A percentile compares a stretch with the other conserved stretches of the same genome.
Evolutionary conservation across 1,139 yeast genomes (phyloP).

Genomic region (Geotrichum klebahnii): DNA sequence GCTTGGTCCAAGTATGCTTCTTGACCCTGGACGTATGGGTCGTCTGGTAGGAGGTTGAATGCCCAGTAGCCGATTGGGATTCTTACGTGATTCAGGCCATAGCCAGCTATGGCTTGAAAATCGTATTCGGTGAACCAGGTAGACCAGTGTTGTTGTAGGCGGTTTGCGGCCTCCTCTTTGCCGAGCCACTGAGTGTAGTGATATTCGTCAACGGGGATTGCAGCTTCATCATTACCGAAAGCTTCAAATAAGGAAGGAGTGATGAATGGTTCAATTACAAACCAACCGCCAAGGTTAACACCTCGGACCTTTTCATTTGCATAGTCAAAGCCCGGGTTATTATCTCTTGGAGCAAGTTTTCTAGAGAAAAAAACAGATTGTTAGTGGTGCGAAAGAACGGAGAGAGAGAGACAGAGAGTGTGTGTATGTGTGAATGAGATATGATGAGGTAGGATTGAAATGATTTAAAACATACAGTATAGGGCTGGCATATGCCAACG

Average conservation of each 20-base stretch:
- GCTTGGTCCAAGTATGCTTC: constrained; percentile 68
- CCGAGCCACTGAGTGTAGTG: constrained; percentile 65
- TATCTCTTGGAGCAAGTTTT: constrained; percentile 4
- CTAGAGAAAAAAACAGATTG: too few relatives aligned
- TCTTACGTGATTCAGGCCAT: constrained; percentile 81
- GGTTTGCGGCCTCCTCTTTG: constrained; percentile 48
- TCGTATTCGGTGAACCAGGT: constrained; percentile 76
- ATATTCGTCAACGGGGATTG: constrained; percentile 81
- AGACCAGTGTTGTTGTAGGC: constrained; percentile 69
- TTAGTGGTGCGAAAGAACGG: too few relatives aligned
- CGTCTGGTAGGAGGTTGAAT: constrained; percentile 55
- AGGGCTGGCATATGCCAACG: too few relatives aligned
- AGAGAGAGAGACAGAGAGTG: too few relatives aligned
- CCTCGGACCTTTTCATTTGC: constrained; percentile 57
- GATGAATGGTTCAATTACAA: constrained; percentile 78
- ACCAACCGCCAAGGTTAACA: constrained; percentile 91
- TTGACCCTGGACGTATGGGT: constrained; percentile 90
- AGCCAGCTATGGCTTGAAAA: constrained; percentile 53
- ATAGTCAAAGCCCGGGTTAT: constrained; percentile 44
- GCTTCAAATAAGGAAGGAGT: constrained; percentile 74
- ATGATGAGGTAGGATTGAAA: too few relatives aligned
- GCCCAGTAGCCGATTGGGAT: constrained; percentile 98
- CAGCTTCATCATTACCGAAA: constrained; percentile 41
- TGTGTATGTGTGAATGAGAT: too few relatives aligned
- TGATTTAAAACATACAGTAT: too few relatives aligned